Evolutionary conservation across 2,329 filamentous ascomycete genomes (phyloP).

Genomic region (Fusarium decemcellulare): DNA sequence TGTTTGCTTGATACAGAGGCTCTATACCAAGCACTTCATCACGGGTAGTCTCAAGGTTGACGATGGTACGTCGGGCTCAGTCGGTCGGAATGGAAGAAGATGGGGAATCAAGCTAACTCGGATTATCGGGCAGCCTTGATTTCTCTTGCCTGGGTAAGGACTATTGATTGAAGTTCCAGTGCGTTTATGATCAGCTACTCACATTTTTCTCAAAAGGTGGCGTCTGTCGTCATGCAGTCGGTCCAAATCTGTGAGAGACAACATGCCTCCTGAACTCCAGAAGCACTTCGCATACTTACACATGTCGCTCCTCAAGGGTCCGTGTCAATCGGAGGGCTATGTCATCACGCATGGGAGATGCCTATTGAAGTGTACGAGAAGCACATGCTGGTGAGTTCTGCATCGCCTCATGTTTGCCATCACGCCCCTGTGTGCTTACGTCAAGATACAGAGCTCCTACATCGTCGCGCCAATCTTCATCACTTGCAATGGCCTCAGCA

Average conservation of each 20-base stretch:
- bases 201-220: constrained; percentile 19
- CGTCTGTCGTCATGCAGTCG: constrained; percentile 43
- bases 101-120: neutral
- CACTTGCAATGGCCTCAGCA: constrained; percentile 52
- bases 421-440: no score
- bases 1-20: constrained; percentile 39
- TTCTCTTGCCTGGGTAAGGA: constrained; percentile 28
- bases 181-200: neutral
- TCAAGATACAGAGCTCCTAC: constrained; percentile 39
- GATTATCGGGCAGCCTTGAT: constrained; percentile 15
- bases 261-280: neutral
- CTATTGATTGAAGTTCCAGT: neutral
- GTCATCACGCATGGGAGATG: constrained; percentile 48
- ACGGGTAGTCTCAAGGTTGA: constrained; percentile 27
- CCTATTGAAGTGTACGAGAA: constrained; percentile 38
- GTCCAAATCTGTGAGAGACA: constrained; percentile 39
- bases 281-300: neutral
- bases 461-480: constrained; percentile 50
- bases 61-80: constrained; percentile 25
- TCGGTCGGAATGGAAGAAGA: no score
- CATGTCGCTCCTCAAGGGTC: constrained; percentile 31
- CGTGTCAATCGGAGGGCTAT: constrained; percentile 43
- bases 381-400: constrained; percentile 31
- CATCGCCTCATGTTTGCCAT: no score
- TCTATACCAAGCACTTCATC: constrained; percentile 48